Conservation (phyloP, 2,329 filamentous ascomycete genomes). For the Penicillium capsulatum region DNA sequence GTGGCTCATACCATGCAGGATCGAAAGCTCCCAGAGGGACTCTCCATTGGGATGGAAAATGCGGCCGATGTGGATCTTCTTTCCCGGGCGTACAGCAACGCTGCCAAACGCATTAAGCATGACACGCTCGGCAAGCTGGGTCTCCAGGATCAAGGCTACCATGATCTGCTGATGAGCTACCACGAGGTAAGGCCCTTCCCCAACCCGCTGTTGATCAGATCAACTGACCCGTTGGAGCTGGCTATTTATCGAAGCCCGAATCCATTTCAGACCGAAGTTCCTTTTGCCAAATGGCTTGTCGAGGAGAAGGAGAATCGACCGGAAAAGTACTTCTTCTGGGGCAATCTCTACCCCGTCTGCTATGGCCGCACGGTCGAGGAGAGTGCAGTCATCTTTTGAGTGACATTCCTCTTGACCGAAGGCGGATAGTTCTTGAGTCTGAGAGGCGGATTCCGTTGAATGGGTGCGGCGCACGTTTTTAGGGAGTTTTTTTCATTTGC, state of each 20-base stretch:
- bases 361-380: conserved; percentile 30
- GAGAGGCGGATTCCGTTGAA: too few relatives aligned
- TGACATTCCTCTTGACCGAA: not conserved
- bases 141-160: conserved; percentile 22
- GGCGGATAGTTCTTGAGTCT: too few relatives aligned
- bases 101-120: conserved; percentile 23
- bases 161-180: conserved; percentile 28
- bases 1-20: conserved; percentile 24
- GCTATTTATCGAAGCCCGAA: conserved; percentile 29
- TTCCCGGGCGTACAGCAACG: conserved; percentile 24
- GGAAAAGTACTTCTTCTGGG: conserved; percentile 30
- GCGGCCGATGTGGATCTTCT: conserved; percentile 17
- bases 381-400: conserved; percentile 21
- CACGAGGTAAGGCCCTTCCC: conserved; percentile 21
- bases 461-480: too few relatives aligned
- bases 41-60: conserved; percentile 17
- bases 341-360: conserved; percentile 32
- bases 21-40: conserved; percentile 20
- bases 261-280: conserved; percentile 26
- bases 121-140: conserved; percentile 25
- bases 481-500: too few relatives aligned
- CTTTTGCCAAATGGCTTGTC: conserved; percentile 33
- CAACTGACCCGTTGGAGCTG: conserved; percentile 19
- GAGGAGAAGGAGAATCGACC: conserved; percentile 22
- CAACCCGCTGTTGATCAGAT: too few relatives aligned